Evolutionary conservation across 345 rosid genomes (phyloP).

Genomic region (Garcia nutans): DNA sequence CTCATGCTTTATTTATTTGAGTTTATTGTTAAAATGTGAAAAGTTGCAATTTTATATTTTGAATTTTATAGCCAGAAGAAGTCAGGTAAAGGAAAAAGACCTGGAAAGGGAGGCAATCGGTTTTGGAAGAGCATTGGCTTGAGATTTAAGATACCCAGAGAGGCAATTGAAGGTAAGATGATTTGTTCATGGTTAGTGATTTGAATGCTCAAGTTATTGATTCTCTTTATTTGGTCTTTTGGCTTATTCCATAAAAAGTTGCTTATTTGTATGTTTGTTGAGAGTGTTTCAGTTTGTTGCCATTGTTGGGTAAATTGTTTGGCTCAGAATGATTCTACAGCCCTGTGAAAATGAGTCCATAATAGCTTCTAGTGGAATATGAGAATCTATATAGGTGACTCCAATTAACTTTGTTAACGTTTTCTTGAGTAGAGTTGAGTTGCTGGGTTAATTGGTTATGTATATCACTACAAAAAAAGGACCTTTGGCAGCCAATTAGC

Average conservation of each 20-base stretch:
- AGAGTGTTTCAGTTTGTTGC: background rate
- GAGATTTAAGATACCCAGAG: constrained; percentile 88
- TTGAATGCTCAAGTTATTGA: background rate
- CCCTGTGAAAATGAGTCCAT: too few species aligned
- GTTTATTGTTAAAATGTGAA: background rate
- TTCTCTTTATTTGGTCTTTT: background rate
- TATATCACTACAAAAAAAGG: too few species aligned
- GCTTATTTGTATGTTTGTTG: background rate
- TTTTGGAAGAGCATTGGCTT: constrained; percentile 81
- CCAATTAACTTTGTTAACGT: too few species aligned
- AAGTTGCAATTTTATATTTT: background rate
- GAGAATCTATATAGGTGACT: too few species aligned
- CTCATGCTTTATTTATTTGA: background rate
- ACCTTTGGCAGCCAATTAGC: too few species aligned
- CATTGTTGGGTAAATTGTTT: background rate
- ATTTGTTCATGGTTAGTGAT: background rate
- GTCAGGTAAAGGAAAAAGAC: constrained; percentile 77
- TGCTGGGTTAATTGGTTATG: too few species aligned
- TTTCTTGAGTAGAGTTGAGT: too few species aligned
- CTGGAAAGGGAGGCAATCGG: constrained; percentile 92
- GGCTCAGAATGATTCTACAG: too few species aligned
- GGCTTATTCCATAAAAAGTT: background rate
- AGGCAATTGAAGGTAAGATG: constrained; percentile 67
- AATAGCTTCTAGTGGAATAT: too few species aligned
- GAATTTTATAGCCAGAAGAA: background rate